Percentiles rank a stretch among this genome's conserved stretches.
Evolutionary conservation across 768 basidiomycete species (phyloP).

Genomic region (Dendrothele bispora): DNA sequence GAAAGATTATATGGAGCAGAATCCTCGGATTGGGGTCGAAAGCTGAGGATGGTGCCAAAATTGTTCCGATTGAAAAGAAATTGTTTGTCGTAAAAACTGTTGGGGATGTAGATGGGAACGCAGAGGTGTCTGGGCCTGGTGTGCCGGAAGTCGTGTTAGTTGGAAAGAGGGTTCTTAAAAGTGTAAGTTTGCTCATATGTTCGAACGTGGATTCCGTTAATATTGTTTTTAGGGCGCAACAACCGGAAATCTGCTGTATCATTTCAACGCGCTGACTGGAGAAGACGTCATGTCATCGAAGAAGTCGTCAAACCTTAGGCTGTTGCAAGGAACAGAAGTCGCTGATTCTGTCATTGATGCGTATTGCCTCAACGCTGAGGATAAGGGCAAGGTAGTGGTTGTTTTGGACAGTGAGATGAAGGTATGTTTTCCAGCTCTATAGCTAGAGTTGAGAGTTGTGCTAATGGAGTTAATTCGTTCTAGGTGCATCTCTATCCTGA

Average conservation of each 20-base stretch:
- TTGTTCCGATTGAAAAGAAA: conserved; percentile 54
- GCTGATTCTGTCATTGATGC: conserved; percentile 63
- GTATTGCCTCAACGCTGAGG: conserved; percentile 49
- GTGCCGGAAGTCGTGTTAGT: conserved; percentile 62
- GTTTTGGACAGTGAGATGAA: conserved; percentile 78
- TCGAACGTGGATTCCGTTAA: background rate
- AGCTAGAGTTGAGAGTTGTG: too few relatives aligned
- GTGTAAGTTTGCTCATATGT: conserved; percentile 42
- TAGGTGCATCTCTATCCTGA: conserved; percentile 73
- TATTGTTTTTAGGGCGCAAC: conserved; percentile 37
- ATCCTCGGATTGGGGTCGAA: conserved; percentile 71
- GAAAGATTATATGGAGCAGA: conserved; percentile 77
- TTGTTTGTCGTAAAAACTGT: conserved; percentile 56
- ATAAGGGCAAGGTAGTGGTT: conserved; percentile 49
- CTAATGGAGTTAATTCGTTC: too few relatives aligned
- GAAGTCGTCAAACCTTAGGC: conserved; percentile 27
- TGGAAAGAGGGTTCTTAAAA: conserved; percentile 58
- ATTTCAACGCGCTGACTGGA: conserved; percentile 77
- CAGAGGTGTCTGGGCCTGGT: conserved; percentile 6
- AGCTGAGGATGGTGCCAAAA: conserved; percentile 48
- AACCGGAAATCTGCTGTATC: conserved; percentile 71
- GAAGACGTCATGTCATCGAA: conserved; percentile 48
- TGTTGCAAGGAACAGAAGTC: conserved; percentile 60
- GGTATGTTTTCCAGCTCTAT: conserved; percentile 49
- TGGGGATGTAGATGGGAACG: conserved; percentile 36